Evolutionary conservation across 352 stramenopile genomes (phyloP), one percentile per base, ranked within the genome.

Genomic region (Globisporangium carolinianum): DNA sequence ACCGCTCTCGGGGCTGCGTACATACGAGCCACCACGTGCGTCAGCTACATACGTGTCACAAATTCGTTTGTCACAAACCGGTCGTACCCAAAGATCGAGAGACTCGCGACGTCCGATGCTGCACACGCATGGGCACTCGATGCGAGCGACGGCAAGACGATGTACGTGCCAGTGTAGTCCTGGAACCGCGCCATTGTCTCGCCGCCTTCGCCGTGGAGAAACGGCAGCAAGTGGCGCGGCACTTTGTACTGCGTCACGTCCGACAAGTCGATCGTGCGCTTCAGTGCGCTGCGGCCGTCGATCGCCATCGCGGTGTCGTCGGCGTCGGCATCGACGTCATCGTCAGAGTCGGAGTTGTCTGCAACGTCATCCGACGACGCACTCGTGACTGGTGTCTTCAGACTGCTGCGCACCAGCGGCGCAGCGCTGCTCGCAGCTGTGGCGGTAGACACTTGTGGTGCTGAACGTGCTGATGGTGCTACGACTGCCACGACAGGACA

Each of bases 201-300:
- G 4, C 79, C 82, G 32, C 70, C 68, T 56, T 92, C 72, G 5
- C 79, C 82, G 35, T 92, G 79, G 17, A 94, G 63, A 47, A 87
- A 68, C 45, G 75, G 69, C n/a, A 94, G 65, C 54, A 92, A 58
- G 39, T 79, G 63, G 6, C 76, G 67, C 12, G 82, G 84, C 10
- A 91, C 65, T 41, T 78, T 78, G 61, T 91, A 91, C 68, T 86
- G 76, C 39, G 78, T 90, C 46, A 89, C 76, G 51, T 94, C 81
- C 0, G 79, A 89, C 37, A 94, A 63, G 54, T 91, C 84, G 9
- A 94, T 87, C 15, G 79, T 77, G 48, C 72, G 80, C 53, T 76
- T 87, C 14, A 69, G 64, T 53, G 50, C 72, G 5, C 60, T 46
- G 42, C 67, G 60, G 35, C 82, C 61, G 42, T 89, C 78, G 1